Base-by-base conservation (phyloP, 352 stramenopile species). In the Blastocystis sp. region DNA sequence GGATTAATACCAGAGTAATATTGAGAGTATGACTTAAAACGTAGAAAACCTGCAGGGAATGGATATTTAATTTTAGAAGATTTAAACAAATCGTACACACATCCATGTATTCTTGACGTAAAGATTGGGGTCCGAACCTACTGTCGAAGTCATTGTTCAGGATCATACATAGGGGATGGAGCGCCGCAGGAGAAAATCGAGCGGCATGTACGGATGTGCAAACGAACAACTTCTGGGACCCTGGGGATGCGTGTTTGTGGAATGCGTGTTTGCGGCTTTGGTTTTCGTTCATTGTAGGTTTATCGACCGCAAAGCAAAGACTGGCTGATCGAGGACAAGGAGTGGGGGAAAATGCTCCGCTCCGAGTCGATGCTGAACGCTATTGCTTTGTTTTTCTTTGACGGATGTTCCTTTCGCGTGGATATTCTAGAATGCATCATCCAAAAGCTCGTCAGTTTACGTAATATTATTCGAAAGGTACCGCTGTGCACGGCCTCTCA, bases 231-330 rank as follows among this genome's bases (percentile, higher is more conserved):
- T 63, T 84, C 45, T 43, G 73, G 73, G n/a, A n/a, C 73, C 1
- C 73, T 84, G n/a, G 73, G 73, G 9, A 84, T 84, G 39, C 45
- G 45, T 26, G 34, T 84, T 8, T 84, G 73, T 68, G 73, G 73
- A 15, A 84, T 84, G 73, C 43, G 73, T 13, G 73, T 84, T 54
- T 34, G 13, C 5, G 0, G 23, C 45, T 41, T 50, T 43, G 18
- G 47, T 34, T 34, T 23, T 29, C 9, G 34, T 84, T 23, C 20
- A 23, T 18, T 3, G 20, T 84, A 66, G 73, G 55, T 61, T 37
- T 84, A 84, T 34, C n/a, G 29, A 41, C 53, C 73, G 6, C 18
- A 50, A 11, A 43, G n/a, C 15, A 9, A 45, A 18, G 20, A 23
- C 20, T 53, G 73, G 26, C 26, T 84, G 1, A 53, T 84, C 43